Conservation (phyloP, 2,329 filamentous ascomycete genomes). For the Pyrenochaeta sp. region DNA sequence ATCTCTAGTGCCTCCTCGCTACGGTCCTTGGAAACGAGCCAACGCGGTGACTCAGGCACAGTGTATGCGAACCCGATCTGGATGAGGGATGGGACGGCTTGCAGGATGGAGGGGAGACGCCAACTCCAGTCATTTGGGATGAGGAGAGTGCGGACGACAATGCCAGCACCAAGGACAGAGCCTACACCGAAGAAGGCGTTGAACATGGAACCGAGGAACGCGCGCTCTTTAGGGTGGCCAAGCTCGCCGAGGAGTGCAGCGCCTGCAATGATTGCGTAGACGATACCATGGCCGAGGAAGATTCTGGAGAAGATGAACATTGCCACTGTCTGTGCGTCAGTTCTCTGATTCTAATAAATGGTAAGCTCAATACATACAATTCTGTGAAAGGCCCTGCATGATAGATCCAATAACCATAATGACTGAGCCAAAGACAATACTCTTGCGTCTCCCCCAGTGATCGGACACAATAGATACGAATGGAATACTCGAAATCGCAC, state of each 20-base stretch:
- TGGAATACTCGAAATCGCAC: constrained; percentile 66
- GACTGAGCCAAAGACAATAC: constrained; percentile 63
- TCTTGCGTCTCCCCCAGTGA: constrained; percentile 63
- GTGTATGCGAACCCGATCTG: constrained; percentile 70
- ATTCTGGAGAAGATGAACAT: constrained; percentile 69
- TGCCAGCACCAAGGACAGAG: constrained; percentile 64
- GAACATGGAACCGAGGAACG: constrained; percentile 71
- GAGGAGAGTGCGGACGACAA: constrained; percentile 69
- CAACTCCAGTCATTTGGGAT: constrained; percentile 71
- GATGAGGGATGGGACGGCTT: constrained; percentile 68
- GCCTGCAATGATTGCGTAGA: constrained; percentile 69
- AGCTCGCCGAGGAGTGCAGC: constrained; percentile 72
- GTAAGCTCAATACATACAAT: constrained; percentile 28
- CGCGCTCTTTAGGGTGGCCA: constrained; percentile 73
- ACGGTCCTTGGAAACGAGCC: constrained; percentile 70
- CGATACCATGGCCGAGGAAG: constrained; percentile 73
- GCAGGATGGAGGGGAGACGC: constrained; percentile 71
- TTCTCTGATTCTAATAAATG: not conserved
- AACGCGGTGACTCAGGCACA: constrained; percentile 72
- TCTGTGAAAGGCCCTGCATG: constrained; percentile 63
- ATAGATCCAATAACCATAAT: constrained; percentile 66
- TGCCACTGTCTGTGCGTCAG: constrained; percentile 26
- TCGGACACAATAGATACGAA: constrained; percentile 66
- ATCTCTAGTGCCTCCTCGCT: constrained; percentile 69
- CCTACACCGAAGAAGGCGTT: constrained; percentile 74